These are phyloP conservation scores for Mortierella sp. DNA, from an alignment of 371 early-diverging fungal genomes.

Conservation along the genomic window DNA sequence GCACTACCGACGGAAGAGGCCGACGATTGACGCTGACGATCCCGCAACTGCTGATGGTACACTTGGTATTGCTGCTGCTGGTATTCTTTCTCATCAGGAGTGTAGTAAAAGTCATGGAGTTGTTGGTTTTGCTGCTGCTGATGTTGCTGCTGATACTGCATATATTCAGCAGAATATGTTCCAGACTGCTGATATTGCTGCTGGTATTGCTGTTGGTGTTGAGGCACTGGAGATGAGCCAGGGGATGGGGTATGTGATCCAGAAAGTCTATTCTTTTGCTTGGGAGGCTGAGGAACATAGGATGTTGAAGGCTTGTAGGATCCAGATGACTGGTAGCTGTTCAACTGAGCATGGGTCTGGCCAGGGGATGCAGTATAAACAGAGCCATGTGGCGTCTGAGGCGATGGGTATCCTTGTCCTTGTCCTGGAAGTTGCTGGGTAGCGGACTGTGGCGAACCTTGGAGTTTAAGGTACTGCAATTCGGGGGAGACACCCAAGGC, in stretches of 20 bases:
- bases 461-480: conserved; percentile 29
- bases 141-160: conserved; percentile 33
- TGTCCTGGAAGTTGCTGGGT: conserved; percentile 27
- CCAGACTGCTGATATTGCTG: conserved; percentile 34
- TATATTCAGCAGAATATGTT: conserved; percentile 27
- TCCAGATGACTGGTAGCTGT: conserved; percentile 23
- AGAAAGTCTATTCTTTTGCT: conserved; percentile 50
- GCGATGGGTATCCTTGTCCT: conserved; percentile 8
- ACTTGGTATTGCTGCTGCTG: conserved; percentile 48
- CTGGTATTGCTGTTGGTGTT: conserved; percentile 37
- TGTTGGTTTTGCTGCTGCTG: conserved; percentile 51
- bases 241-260: conserved; percentile 35
- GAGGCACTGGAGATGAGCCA: conserved; percentile 19
- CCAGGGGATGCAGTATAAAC: conserved; percentile 20
- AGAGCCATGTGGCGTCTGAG: conserved; percentile 25
- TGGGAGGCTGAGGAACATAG: conserved; percentile 44
- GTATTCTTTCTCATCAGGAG: conserved; percentile 46
- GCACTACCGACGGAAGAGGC: conserved; percentile 24
- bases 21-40: conserved; percentile 39
- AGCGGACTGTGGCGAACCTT: conserved; percentile 38
- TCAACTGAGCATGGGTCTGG: conserved; percentile 16
- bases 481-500: conserved; percentile 33
- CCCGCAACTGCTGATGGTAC: conserved; percentile 55
- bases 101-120: conserved; percentile 52
- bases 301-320: conserved; percentile 42